Evolutionary conservation across 306 rosid genomes (phyloP).

Genomic region (Corylus americana): DNA sequence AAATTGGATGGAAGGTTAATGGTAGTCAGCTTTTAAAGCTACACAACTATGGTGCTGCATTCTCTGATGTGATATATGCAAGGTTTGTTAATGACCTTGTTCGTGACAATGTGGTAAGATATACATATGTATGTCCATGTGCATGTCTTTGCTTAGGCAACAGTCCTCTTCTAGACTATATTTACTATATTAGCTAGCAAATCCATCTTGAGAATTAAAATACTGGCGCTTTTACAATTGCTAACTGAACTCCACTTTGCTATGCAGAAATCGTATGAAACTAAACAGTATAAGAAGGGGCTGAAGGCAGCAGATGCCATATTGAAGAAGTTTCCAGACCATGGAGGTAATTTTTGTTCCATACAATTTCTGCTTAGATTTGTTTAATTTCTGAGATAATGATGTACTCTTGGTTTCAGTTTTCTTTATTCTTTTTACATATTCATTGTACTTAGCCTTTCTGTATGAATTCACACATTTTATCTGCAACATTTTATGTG

Average conservation of each 20-base stretch:
- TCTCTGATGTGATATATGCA: neutral
- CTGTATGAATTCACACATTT: neutral
- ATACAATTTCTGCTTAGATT: constrained; percentile 1
- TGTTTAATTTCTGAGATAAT: neutral
- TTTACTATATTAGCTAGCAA: neutral
- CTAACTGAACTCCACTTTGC: constrained; percentile 24
- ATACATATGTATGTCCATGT: neutral
- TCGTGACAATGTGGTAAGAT: neutral
- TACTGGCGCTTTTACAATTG: neutral
- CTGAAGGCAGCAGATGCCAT: constrained; percentile 96
- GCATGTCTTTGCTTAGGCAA: constrained; percentile 3
- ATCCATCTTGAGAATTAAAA: constrained; percentile 1
- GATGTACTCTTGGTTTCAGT: neutral
- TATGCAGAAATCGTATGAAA: constrained; percentile 93
- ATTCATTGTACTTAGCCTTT: neutral
- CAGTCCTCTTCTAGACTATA: neutral
- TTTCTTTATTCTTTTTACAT: neutral
- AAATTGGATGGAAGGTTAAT: constrained; percentile 22
- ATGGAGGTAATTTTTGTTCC: constrained; percentile 75
- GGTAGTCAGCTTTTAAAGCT: neutral
- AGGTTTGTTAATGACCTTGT: neutral
- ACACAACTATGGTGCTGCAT: neutral
- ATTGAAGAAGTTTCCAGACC: constrained; percentile 91
- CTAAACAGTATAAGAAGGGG: constrained; percentile 96
- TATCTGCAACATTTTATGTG: neutral